Base-by-base conservation (phyloP, 495 filamentous ascomycete species). In the Penicillium salamii region DNA sequence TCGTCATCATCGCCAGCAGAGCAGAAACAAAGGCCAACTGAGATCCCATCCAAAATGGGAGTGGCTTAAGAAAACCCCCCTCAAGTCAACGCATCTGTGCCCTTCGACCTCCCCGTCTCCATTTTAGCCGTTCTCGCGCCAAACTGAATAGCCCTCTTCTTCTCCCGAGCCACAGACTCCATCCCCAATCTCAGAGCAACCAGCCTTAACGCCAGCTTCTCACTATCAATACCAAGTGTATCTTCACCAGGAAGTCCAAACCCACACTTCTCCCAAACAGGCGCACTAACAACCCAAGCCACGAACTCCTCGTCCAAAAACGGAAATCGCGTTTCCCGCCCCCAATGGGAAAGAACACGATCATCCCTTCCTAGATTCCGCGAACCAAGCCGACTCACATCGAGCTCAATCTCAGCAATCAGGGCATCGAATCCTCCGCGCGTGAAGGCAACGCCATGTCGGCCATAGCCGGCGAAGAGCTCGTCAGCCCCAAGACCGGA, bases 401-500 rank as follows among this genome's bases (percentile, higher is more conserved):
- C 93, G 1, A 97, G 77, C 44, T 90, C 76, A 7, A 99, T 84
- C 65, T 97, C 92, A 1, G 87, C 80, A 8, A 93, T 69, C 0
- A 99, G 79, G 2, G 85, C 89, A 3, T 66, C 42, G 58, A 86
- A 89, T 0, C 89, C 84, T 20, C 67, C 61, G 0, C 83, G 78
- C 12, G 75, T 68, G 57, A 87, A 96, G 1, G 91, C 89, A 5
- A 83, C 79, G 1, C 83, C 80, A 54, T 99, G 93, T 2, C 93
- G 84, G 9, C 83, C 82, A 59, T 99, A 99, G 5, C 93, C 93
- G 15, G 85, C 93, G 53, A 99, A 95, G 3, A 99, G 83, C 67
- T 99, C 93, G 62, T 99, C 93, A 3, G 93, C 93, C 2, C 93
- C 93, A 7, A 99, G 83, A 7, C 93, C 93, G 8, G 92, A 97